Evolutionary conservation across 768 basidiomycete genomes (phyloP).

Genomic region (Leccinum rimulosum): DNA sequence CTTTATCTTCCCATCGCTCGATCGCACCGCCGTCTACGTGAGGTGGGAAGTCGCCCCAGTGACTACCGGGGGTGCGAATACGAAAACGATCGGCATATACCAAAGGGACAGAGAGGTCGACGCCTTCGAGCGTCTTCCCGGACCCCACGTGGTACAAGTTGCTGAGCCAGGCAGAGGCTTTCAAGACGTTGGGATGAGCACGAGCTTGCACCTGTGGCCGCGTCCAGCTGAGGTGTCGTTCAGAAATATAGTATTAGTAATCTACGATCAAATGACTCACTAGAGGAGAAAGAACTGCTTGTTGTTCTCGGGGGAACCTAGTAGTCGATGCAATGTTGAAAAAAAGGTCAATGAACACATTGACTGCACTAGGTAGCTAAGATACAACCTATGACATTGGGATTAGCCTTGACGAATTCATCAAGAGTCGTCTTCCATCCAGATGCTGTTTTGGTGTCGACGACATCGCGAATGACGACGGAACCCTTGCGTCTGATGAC

Average conservation of each 20-base stretch:
- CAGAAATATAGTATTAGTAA: background rate
- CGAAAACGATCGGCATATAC: conserved; percentile 74
- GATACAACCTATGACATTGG: conserved; percentile 47
- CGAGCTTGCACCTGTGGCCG: conserved; percentile 64
- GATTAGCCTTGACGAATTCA: conserved; percentile 56
- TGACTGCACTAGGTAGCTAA: background rate
- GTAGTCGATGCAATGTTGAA: conserved; percentile 16
- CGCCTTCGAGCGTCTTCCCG: conserved; percentile 41
- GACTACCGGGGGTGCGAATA: conserved; percentile 63
- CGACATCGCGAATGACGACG: conserved; percentile 60
- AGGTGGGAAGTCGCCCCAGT: conserved; percentile 54
- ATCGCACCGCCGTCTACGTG: conserved; percentile 62
- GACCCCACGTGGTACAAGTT: conserved; percentile 47
- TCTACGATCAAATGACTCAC: conserved; percentile 36
- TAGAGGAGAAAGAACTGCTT: conserved; percentile 76
- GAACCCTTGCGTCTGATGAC: conserved; percentile 54
- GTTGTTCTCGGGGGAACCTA: conserved; percentile 53
- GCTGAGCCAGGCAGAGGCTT: conserved; percentile 57
- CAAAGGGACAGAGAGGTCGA: conserved; percentile 61
- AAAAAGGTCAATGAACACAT: background rate
- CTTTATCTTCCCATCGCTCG: conserved; percentile 71
- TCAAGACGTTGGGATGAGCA: conserved; percentile 63
- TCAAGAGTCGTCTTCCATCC: conserved; percentile 57
- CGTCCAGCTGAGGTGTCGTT: conserved; percentile 38
- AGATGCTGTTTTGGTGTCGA: conserved; percentile 52